Conservation (phyloP, 768 basidiomycete genomes). For the Suillus placidus region DNA sequence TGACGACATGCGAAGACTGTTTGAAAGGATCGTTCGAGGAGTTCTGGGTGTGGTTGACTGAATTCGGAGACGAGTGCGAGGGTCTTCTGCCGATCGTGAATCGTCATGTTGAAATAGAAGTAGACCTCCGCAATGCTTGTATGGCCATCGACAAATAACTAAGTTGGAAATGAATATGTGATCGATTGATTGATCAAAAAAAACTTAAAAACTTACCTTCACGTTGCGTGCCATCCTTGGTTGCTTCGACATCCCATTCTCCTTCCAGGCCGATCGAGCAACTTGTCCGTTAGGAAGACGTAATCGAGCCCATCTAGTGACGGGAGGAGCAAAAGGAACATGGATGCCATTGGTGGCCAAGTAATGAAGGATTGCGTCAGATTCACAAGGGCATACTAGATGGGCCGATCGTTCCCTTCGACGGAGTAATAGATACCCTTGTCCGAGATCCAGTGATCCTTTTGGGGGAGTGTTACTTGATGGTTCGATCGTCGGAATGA, state of each 20-base stretch:
- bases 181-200: no score
- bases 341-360: neutral
- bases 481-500: no score
- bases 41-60: conserved; percentile 7
- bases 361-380: neutral
- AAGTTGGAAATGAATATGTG: neutral
- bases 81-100: neutral
- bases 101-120: conserved; percentile 4
- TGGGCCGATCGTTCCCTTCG: no score
- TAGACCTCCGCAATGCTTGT: neutral
- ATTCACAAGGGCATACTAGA: neutral
- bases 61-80: neutral
- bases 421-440: no score
- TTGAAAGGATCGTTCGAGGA: conserved; percentile 19
- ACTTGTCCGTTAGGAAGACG: conserved; percentile 28
- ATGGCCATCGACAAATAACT: neutral
- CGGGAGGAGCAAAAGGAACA: neutral
- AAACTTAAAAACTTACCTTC: conserved; percentile 32
- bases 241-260: conserved; percentile 21
- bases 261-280: conserved; percentile 30
- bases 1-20: conserved; percentile 21
- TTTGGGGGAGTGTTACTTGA: no score
- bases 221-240: conserved; percentile 35
- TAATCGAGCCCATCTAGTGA: conserved; percentile 21
- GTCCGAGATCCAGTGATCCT: no score